phyloP scores from a whole-genome alignment of 2,329 filamentous ascomycete genomes.

The Bimuria novae-zelandiae region DNA sequence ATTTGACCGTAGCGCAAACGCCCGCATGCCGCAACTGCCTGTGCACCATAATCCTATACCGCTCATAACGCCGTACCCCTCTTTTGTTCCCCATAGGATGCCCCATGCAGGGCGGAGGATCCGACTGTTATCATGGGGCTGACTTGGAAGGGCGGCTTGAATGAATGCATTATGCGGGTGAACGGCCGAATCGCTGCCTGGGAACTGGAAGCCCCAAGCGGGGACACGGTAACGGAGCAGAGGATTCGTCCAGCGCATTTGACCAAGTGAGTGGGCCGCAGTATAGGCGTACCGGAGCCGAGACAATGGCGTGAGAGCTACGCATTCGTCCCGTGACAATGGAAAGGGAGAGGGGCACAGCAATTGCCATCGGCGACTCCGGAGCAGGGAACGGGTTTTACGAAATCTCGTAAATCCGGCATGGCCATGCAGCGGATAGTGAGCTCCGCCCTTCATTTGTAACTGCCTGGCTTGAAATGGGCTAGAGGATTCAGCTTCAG shows the following conservation, averaged over 20 bases:
- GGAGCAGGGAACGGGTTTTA: constrained; percentile 1
- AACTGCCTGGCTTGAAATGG: neutral
- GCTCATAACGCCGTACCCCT: neutral
- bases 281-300: constrained; percentile 6
- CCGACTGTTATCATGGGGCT: neutral
- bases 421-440: neutral
- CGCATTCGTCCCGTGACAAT: constrained; percentile 9
- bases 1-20: neutral
- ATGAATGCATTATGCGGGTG: constrained; percentile 10
- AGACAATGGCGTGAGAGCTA: constrained; percentile 12
- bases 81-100: neutral
- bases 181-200: neutral
- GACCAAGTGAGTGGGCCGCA: constrained; percentile 2
- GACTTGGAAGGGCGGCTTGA: neutral
- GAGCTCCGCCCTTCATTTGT: constrained; percentile 5
- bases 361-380: constrained; percentile 8
- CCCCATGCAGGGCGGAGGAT: neutral
- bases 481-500: neutral
- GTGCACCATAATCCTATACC: neutral
- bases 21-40: neutral
- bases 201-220: constrained; percentile 5
- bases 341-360: constrained; percentile 5
- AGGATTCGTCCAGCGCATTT: constrained; percentile 11
- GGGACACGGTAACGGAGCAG: constrained; percentile 1
- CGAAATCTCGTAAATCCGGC: neutral